Conservation (phyloP, 2,329 filamentous ascomycete species). For the Fusarium staphyleae region DNA sequence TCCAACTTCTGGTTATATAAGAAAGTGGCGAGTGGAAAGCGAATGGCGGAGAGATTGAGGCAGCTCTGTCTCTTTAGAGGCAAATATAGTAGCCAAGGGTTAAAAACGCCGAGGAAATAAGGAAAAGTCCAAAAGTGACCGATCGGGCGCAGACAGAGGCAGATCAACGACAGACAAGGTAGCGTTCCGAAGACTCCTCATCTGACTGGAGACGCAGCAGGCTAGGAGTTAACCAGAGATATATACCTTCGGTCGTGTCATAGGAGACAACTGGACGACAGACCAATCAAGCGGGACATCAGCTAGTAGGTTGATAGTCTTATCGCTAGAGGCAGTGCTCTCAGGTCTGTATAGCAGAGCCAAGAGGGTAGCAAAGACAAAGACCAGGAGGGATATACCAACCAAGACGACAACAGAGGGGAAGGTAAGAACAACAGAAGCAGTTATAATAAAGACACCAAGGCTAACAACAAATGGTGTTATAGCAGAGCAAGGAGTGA, state of each 20-base stretch:
- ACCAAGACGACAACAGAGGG: too few species aligned
- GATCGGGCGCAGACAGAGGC: too few species aligned
- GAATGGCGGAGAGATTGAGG: neutral
- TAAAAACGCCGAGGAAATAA: too few species aligned
- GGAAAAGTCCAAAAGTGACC: neutral
- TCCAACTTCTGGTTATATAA: neutral
- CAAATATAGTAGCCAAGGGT: neutral
- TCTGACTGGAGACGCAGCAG: neutral
- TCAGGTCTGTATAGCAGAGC: too few species aligned
- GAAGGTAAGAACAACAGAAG: too few species aligned
- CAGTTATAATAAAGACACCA: too few species aligned
- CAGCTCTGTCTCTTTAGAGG: neutral
- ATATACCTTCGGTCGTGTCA: neutral
- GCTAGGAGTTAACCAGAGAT: neutral
- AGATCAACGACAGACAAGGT: neutral
- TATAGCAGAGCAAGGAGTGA: too few species aligned
- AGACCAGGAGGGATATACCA: too few species aligned
- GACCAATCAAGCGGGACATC: neutral
- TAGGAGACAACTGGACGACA: neutral
- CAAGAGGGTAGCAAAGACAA: too few species aligned
- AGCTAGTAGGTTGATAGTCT: neutral
- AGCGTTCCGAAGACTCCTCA: rapidly evolving
- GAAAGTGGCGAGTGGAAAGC: neutral
- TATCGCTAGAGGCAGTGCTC: too few species aligned
- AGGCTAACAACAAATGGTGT: too few species aligned